Evolutionary conservation across 805 yeast species (phyloP).

Genomic region (Saccharomycodes ludwigii): DNA sequence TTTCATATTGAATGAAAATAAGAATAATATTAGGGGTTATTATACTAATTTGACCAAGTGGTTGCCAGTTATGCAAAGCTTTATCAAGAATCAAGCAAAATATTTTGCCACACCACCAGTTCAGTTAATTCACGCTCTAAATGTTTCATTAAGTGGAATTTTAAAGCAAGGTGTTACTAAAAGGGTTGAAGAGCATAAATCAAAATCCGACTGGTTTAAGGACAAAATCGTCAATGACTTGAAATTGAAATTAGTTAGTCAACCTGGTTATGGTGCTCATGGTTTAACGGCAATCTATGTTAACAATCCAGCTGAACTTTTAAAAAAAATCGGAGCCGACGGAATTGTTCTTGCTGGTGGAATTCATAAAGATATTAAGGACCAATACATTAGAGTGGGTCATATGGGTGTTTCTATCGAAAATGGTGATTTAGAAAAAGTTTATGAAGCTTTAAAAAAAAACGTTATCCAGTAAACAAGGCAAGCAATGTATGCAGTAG

Average conservation of each 20-base stretch:
- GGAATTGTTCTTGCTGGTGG: constrained; percentile 85
- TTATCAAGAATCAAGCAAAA: constrained; percentile 30
- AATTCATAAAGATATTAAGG: constrained; percentile 65
- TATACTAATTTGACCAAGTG: constrained; percentile 71
- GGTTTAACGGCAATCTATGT: constrained; percentile 79
- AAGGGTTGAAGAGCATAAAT: constrained; percentile 52
- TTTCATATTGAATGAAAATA: constrained; percentile 42
- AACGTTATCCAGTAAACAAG: too few relatives aligned
- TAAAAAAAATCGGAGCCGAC: constrained; percentile 40
- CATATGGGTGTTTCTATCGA: constrained; percentile 89
- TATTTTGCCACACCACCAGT: constrained; percentile 98
- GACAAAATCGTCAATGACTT: constrained; percentile 33
- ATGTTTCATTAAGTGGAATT: constrained; percentile 63
- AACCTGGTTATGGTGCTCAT: constrained; percentile 57
- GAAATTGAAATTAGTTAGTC: constrained; percentile 64
- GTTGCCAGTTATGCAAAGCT: constrained; percentile 65
- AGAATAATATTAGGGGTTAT: constrained; percentile 8
- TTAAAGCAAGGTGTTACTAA: constrained; percentile 40
- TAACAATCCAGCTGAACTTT: constrained; percentile 53
- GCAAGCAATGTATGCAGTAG: too few relatives aligned
- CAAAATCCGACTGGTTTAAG: constrained; percentile 57
- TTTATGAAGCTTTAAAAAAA: too few relatives aligned
- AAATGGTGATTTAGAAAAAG: constrained; percentile 21
- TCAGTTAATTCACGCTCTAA: constrained; percentile 72
- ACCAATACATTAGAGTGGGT: constrained; percentile 84